phyloP scores from a whole-genome alignment of 2,329 filamentous ascomycete species.

The Didymella pinodella region DNA sequence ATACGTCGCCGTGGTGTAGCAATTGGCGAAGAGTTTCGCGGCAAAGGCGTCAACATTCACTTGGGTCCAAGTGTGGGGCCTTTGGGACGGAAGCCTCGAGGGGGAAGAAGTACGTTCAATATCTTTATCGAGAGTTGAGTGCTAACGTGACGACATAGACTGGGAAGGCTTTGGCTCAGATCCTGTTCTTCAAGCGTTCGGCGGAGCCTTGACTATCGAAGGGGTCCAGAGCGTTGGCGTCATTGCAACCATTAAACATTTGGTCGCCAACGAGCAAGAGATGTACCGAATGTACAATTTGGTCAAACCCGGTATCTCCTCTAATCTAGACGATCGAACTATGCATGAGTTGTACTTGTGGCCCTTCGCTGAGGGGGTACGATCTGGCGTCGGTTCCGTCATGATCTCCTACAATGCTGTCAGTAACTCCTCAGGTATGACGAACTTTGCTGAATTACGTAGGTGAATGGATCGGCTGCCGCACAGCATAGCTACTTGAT shows the following conservation, averaged over 20 bases:
- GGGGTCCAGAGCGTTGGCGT: constrained; percentile 78
- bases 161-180: constrained; percentile 80
- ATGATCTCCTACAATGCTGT: constrained; percentile 79
- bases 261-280: constrained; percentile 76
- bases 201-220: constrained; percentile 77
- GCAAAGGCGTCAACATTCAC: constrained; percentile 76
- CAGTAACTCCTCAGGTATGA: constrained; percentile 14
- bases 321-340: constrained; percentile 78
- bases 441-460: constrained; percentile 15
- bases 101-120: constrained; percentile 64
- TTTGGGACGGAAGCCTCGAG: constrained; percentile 67
- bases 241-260: constrained; percentile 75
- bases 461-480: constrained; percentile 64
- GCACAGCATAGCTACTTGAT: constrained; percentile 79
- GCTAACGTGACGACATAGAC: constrained; percentile 39
- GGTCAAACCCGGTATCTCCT: constrained; percentile 48
- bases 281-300: constrained; percentile 56
- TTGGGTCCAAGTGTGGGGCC: constrained; percentile 76
- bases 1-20: constrained; percentile 73
- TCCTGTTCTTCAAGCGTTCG: constrained; percentile 75
- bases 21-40: constrained; percentile 74
- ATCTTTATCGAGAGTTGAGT: not conserved
- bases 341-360: constrained; percentile 83
- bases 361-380: constrained; percentile 83
- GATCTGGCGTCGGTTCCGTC: constrained; percentile 77